Base-by-base conservation (phyloP, 371 early-diverging fungal species). In the Chytridium lagenaria region DNA sequence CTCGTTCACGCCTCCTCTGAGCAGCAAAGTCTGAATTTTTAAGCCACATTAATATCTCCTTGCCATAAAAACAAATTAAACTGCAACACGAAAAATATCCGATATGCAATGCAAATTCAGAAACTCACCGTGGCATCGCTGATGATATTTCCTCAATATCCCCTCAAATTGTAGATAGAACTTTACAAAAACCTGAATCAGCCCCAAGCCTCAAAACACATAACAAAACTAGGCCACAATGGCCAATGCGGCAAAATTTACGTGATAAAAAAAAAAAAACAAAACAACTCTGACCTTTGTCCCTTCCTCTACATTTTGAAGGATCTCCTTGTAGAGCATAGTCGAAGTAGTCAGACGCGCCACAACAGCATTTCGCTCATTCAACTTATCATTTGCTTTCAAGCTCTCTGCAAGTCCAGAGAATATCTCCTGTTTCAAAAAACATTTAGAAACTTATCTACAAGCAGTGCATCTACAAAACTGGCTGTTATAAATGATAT, bases 91-190 rank as follows among this genome's bases (percentile, higher is more conserved):
- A n/a, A 12, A 44, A 44, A 44, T 12, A 44, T 44, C 16, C 12
- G 55, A 22, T 52, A 52, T 52, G 55, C n/a, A 52, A 10, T 52
- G 19, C 55, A 52, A 52, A 52, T n/a, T n/a, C n/a, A n/a, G n/a
- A n/a, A n/a, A n/a, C n/a, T n/a, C n/a, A n/a, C 55, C 55, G 7
- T 52, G 12, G 55, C 55, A 52, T 52, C 23, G 7, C 23, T 52
- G 55, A 12, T 15, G 26, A 23, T 52, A 52, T 26, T 26, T 12
- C 5, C 5, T n/a, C 26, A 52, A 52, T 7, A 52, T 52, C 5
- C 5, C 12, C 26, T 52, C n/a, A 52, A 52, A 26, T 26, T 52
- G 55, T 23, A 52, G 26, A 23, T 52, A 52, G 26, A 52, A 52
- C 55, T 52, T 10, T 52, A 5, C n/a, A 22, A 26, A 26, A 26